Evolutionary conservation across 805 yeast genomes (phyloP).

Genomic region (Ogataea trehalophila): DNA sequence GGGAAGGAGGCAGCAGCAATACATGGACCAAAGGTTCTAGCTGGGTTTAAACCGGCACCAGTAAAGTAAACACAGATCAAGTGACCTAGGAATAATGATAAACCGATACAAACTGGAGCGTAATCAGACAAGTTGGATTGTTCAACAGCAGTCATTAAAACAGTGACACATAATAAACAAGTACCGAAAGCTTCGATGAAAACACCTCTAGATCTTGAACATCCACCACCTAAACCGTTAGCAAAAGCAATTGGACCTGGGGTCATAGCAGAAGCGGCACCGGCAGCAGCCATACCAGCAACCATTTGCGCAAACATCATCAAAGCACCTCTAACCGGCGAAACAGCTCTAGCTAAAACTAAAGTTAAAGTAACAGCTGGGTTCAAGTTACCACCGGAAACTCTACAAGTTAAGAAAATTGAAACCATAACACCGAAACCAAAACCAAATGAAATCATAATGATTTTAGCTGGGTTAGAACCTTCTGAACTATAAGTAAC

Average conservation of each 20-base stretch:
- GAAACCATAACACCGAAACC: constrained; percentile 80
- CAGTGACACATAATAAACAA: constrained; percentile 66
- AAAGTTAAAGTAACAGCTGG: constrained; percentile 81
- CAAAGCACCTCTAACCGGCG: constrained; percentile 64
- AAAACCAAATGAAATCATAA: constrained; percentile 82
- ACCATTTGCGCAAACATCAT: constrained; percentile 66
- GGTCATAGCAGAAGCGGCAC: constrained; percentile 79
- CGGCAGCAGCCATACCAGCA: constrained; percentile 92
- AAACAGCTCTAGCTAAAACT: constrained; percentile 66
- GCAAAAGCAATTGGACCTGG: constrained; percentile 74
- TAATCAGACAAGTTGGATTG: constrained; percentile 68
- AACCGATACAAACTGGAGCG: constrained; percentile 82
- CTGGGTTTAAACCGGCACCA: constrained; percentile 92
- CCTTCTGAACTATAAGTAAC: constrained; percentile 26
- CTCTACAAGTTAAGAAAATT: constrained; percentile 63
- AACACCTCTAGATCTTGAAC: constrained; percentile 68
- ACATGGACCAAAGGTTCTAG: constrained; percentile 82
- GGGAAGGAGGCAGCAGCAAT: constrained; percentile 73
- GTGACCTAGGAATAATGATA: constrained; percentile 77
- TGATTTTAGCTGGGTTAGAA: constrained; percentile 54
- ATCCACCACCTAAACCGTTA: constrained; percentile 67
- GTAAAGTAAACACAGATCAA: constrained; percentile 77
- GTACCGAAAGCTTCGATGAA: constrained; percentile 83
- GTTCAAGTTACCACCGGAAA: constrained; percentile 86
- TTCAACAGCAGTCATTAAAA: constrained; percentile 79